Evolutionary conservation across 2,329 filamentous ascomycete species (phyloP), one percentile per base, ranked within the genome.

Genomic region (Stachybotrys elegans): DNA sequence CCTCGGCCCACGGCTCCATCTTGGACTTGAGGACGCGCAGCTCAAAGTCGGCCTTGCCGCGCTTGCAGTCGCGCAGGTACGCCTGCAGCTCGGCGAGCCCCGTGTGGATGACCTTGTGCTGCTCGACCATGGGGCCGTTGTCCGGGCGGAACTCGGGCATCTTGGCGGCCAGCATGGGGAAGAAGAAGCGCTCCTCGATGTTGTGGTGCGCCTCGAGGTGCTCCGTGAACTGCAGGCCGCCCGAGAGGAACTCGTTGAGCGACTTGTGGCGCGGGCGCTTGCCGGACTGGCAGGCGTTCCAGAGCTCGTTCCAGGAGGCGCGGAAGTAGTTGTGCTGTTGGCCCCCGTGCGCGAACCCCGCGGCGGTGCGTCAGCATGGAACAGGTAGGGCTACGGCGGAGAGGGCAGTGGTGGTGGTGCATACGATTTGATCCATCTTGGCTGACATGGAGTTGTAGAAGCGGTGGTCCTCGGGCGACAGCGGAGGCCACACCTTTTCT

Each of bases 181-280:
- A 95, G 32, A 95, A 73, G 61, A 89, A 79, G 22, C 72, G 67
- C 65, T 96, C 90, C 63, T 95, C 91, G 57, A 95, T 92, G 45
- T 69, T 71, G 69, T 95, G 91, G 67, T 95, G 90, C 45, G 78
- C 66, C 9, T 79, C 76, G n/a, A 95, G 79, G 46, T 85, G 77
- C 14, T 75, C 72, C 52, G 79, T 76, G 61, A 95, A 89, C 40
- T 81, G 69, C n/a, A 88, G 70, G 23, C 84, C 87, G 21, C 75
- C 70, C 52, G 71, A 62, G 52, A 94, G 68, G 63, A 93, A 88
- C 51, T 84, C 75, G 22, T 76, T 75, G 13, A 88, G 75, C 1
- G 83, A 81, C 70, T 89, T 78, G 51, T 74, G 73, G 4, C 68
- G 57, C 0, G 86, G 83, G 0, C 84, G 80, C 48, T 76, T 77